phyloP scores from a whole-genome alignment of 176 grass and related monocot species.

The Tillandsia leiboldiana region DNA sequence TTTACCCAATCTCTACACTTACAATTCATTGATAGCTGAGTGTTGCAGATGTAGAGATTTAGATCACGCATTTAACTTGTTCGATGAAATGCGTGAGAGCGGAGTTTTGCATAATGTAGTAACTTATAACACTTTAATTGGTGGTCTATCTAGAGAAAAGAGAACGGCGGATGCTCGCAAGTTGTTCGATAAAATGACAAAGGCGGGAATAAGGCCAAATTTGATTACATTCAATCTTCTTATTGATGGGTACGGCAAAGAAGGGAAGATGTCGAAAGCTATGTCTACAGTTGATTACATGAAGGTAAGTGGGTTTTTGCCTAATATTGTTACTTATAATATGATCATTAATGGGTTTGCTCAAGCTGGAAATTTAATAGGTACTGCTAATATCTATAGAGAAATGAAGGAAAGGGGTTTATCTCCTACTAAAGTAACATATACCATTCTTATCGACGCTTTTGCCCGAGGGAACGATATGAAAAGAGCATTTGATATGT shows the following conservation, averaged over 20 bases:
- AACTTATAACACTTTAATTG: constrained; percentile 45
- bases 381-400: constrained; percentile 30
- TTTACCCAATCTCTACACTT: constrained; percentile 47
- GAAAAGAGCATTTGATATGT: constrained; percentile 42
- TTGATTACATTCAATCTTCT: constrained; percentile 63
- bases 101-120: constrained; percentile 43
- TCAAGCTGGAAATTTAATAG: constrained; percentile 33
- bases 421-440: constrained; percentile 50
- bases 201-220: constrained; percentile 35
- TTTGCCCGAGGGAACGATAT: constrained; percentile 46
- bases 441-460: constrained; percentile 58
- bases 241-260: constrained; percentile 48
- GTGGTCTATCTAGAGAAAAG: constrained; percentile 32
- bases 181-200: constrained; percentile 39
- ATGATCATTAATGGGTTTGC: constrained; percentile 42
- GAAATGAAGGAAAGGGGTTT: constrained; percentile 57
- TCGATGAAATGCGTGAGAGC: constrained; percentile 53
- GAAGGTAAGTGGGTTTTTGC: constrained; percentile 29
- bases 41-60: constrained; percentile 34
- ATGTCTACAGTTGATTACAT: constrained; percentile 43
- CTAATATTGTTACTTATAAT: constrained; percentile 52
- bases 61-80: constrained; percentile 25
- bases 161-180: constrained; percentile 31
- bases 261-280: constrained; percentile 44
- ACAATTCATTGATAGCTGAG: constrained; percentile 47